These are phyloP conservation scores for Amyloporia xantha DNA, from an alignment of 768 basidiomycete species.

Conservation along the genomic window DNA sequence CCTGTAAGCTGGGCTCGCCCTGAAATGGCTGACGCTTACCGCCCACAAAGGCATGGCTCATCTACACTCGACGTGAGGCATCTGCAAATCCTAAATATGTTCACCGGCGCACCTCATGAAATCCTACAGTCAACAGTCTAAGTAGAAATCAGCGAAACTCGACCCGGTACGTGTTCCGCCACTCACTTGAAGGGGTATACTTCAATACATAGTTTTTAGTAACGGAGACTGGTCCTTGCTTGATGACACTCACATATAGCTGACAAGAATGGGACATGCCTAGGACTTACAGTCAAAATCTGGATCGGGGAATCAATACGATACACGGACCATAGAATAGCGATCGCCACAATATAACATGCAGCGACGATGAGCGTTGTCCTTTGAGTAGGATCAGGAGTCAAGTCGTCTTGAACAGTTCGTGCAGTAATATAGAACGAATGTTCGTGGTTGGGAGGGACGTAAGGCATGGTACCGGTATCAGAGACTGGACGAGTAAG, in stretches of 20 bases:
- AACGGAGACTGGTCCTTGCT: background rate
- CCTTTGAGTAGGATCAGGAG: slow-evolving; percentile 66
- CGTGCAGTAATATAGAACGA: slow-evolving; percentile 23
- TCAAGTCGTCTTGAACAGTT: slow-evolving; percentile 29
- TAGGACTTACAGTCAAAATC: slow-evolving; percentile 20
- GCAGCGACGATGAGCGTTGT: slow-evolving; percentile 78
- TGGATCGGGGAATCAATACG: background rate
- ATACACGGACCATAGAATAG: slow-evolving; percentile 63
- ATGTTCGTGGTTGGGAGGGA: slow-evolving; percentile 10
- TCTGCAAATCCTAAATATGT: background rate
- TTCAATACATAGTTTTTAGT: slow-evolving; percentile 22
- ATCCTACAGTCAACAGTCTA: slow-evolving; percentile 80
- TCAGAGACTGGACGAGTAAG: too few species aligned
- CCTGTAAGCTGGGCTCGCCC: background rate
- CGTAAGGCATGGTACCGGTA: slow-evolving; percentile 15
- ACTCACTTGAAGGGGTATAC: slow-evolving; percentile 91
- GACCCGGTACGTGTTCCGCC: too few species aligned
- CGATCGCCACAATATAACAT: slow-evolving; percentile 66
- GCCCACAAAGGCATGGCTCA: slow-evolving; percentile 81
- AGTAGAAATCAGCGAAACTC: too few species aligned
- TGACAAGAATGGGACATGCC: slow-evolving; percentile 75
- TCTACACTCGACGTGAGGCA: slow-evolving; percentile 33
- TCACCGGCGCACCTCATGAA: slow-evolving; percentile 60
- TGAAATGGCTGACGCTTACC: slow-evolving; percentile 13
- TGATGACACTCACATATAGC: slow-evolving; percentile 72